Conservation (phyloP, 2,329 filamentous ascomycete species). For the Scedosporium apiospermum region DNA sequence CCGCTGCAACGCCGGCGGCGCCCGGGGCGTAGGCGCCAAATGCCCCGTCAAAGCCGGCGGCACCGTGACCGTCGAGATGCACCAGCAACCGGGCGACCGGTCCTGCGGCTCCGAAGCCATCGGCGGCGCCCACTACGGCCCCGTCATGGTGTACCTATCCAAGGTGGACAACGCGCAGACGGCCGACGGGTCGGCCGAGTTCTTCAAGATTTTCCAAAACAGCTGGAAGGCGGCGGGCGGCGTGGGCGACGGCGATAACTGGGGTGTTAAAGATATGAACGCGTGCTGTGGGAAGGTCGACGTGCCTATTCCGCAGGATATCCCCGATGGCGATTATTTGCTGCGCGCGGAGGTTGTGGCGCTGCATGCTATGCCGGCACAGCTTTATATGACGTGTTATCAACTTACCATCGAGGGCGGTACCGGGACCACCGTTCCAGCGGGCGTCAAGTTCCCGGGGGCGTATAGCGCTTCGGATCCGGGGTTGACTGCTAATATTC, state of each 20-base stretch:
- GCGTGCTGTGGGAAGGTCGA: constrained; percentile 30
- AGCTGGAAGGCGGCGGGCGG: constrained; percentile 27
- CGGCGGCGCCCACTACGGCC: constrained; percentile 44
- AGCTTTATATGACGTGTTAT: constrained; percentile 30
- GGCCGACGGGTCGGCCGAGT: constrained; percentile 30
- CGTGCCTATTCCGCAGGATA: constrained; percentile 22
- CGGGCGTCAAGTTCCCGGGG: constrained; percentile 29
- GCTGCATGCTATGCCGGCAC: constrained; percentile 32
- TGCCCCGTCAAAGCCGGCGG: constrained; percentile 37
- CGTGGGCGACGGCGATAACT: constrained; percentile 34
- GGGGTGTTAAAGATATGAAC: constrained; percentile 32
- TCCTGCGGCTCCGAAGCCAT: constrained; percentile 38
- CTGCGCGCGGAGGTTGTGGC: constrained; percentile 39
- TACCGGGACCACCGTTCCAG: constrained; percentile 16
- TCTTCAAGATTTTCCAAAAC: constrained; percentile 45
- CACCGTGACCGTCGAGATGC: constrained; percentile 48
- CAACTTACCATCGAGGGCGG: constrained; percentile 21
- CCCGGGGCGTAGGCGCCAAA: constrained; percentile 24
- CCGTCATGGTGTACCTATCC: constrained; percentile 41
- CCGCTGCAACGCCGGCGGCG: constrained; percentile 33
- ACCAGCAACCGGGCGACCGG: constrained; percentile 39
- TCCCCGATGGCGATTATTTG: constrained; percentile 30
- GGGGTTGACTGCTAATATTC: constrained; percentile 38
- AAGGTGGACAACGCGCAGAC: constrained; percentile 37
- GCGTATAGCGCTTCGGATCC: constrained; percentile 33